phyloP scores from a whole-genome alignment of 2,329 filamentous ascomycete species.

The Coniochaeta hoffmannii region DNA sequence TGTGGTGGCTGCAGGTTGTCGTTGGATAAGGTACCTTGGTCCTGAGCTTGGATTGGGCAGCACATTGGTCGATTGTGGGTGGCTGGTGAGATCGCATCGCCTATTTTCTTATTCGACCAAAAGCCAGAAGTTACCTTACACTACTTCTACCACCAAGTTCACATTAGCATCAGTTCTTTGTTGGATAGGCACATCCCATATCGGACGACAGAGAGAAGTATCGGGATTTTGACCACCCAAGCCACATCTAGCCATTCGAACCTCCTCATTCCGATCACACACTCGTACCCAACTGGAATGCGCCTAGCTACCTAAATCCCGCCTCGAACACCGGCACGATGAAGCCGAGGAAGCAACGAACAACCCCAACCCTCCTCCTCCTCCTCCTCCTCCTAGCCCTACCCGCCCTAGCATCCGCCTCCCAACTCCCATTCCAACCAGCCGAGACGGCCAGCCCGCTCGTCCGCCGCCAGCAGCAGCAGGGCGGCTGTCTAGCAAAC shows the following conservation, averaged over 20 bases:
- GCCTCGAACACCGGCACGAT: not conserved
- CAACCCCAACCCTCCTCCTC: conserved; percentile 2
- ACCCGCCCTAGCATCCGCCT: conserved; percentile 11
- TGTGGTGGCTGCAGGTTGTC: not conserved
- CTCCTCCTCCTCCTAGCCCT: conserved; percentile 8
- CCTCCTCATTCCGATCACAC: too few species aligned
- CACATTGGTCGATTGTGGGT: not conserved
- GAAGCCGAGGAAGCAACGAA: not conserved
- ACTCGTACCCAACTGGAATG: not conserved
- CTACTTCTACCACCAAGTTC: too few species aligned
- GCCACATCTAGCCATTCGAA: too few species aligned
- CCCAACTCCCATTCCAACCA: conserved; percentile 19
- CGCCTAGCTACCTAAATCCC: not conserved
- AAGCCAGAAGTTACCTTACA: not conserved
- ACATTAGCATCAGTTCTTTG: too few species aligned
- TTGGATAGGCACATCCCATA: too few species aligned
- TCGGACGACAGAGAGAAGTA: too few species aligned
- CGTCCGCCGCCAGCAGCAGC: conserved; percentile 13
- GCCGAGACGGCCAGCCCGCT: conserved; percentile 17
- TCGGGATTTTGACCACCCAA: too few species aligned
- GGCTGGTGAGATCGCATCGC: not conserved
- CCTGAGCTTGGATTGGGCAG: not conserved
- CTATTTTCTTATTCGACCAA: not conserved
- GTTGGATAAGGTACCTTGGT: not conserved
- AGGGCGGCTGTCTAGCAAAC: conserved; percentile 35